Conservation (phyloP, 441 rosid species). For the Breynia disticha region DNA sequence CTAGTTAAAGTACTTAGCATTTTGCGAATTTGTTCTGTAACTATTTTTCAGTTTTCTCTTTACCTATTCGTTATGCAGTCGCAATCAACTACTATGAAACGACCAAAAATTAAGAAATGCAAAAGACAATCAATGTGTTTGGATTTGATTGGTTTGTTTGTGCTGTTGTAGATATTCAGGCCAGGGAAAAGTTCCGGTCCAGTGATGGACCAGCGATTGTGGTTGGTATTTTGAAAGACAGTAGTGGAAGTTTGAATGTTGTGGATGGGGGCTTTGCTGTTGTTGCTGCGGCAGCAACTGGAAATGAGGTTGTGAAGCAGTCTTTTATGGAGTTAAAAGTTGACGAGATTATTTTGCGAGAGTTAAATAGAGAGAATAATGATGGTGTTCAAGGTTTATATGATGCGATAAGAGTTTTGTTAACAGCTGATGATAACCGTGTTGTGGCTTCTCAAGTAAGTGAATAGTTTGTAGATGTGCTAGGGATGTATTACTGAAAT, state of each 20-base stretch:
- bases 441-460: slow-evolving; percentile 95
- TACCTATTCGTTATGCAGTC: no score
- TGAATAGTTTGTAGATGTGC: not conserved
- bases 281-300: slow-evolving; percentile 72
- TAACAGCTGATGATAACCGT: slow-evolving; percentile 83
- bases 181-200: slow-evolving; percentile 52
- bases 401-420: slow-evolving; percentile 60
- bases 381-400: slow-evolving; percentile 41
- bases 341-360: slow-evolving; percentile 64
- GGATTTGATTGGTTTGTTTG: not conserved
- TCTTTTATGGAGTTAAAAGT: slow-evolving; percentile 68
- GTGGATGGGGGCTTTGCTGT: slow-evolving; percentile 52
- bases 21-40: no score
- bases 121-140: no score
- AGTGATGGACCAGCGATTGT: slow-evolving; percentile 46
- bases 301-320: slow-evolving; percentile 75
- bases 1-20: no score
- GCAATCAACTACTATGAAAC: no score
- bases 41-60: no score
- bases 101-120: no score
- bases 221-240: slow-evolving; percentile 33
- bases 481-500: slow-evolving; percentile 1
- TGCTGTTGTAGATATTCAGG: slow-evolving; percentile 48
- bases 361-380: slow-evolving; percentile 34
- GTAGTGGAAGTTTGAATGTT: slow-evolving; percentile 35